Percentiles rank a stretch among this genome's conserved stretches.
Conservation (phyloP, 2,329 filamentous ascomycete species). For the Karstenula rhodostoma region DNA sequence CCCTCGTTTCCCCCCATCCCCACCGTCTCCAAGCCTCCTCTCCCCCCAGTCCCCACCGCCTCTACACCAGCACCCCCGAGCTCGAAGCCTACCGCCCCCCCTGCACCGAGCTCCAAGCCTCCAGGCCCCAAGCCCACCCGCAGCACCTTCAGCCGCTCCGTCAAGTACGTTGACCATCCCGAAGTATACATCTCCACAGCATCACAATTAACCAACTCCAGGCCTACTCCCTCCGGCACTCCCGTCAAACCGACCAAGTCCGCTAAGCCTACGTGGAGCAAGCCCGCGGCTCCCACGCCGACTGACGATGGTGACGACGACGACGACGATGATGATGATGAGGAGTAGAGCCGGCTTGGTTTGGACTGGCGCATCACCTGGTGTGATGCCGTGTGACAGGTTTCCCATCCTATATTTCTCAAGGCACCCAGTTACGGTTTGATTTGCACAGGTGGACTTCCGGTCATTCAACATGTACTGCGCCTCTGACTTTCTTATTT, state of each 20-base stretch:
- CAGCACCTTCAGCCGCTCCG: neutral
- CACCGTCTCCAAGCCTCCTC: conserved; percentile 16
- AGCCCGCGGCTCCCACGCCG: conserved; percentile 15
- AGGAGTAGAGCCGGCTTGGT: neutral
- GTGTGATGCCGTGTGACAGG: neutral
- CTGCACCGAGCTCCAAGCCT: conserved; percentile 1
- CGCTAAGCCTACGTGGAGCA: conserved; percentile 3
- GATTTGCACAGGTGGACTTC: neutral
- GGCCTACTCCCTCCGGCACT: conserved; percentile 18
- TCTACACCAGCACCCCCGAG: conserved; percentile 3
- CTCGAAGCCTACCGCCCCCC: neutral
- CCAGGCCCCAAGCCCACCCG: neutral
- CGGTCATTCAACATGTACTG: neutral
- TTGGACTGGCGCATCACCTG: neutral
- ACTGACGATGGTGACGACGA: conserved; percentile 21
- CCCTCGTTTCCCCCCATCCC: conserved; percentile 12
- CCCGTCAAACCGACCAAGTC: conserved; percentile 10
- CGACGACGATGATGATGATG: conserved; percentile 18
- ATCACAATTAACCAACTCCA: neutral
- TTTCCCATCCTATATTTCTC: neutral
- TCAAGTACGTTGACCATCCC: neutral
- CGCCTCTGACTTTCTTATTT: neutral
- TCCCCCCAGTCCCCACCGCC: conserved; percentile 14
- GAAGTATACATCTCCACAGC: neutral
- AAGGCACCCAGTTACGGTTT: neutral